Base-by-base conservation (phyloP, 768 basidiomycete genomes). In the Chiua virens region DNA sequence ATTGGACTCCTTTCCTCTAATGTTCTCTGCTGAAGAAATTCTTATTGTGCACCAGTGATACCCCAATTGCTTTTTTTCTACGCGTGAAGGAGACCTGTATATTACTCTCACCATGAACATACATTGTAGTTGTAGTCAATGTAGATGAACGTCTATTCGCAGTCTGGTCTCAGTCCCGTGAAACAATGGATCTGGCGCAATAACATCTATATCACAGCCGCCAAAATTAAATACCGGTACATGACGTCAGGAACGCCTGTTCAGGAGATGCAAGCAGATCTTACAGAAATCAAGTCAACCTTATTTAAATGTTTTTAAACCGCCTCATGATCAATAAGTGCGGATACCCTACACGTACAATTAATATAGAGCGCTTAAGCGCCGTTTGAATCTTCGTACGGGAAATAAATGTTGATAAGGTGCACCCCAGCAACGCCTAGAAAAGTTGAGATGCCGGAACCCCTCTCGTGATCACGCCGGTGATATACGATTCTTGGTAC, bases 401-500 rank as follows among this genome's bases (percentile, higher is more conserved):
- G 4, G 22, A 15, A 38, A 58, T 42, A 34, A 23, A 25, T 9
- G 17, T 23, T 41, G 5, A 34, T 17, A 2, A 25, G 13, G 10
- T 20, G 14, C 37, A 1, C 6, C 23, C 18, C 13, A n/a, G 11
- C 25, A n/a, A n/a, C n/a, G n/a, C n/a, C n/a, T n/a, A n/a, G n/a
- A n/a, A n/a, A n/a, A n/a, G n/a, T n/a, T n/a, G n/a, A n/a, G n/a
- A n/a, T n/a, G 22, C 15, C 17, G 62, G 60, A 18, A 62, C 28
- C 1, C 63, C 60, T 1, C 63, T 59, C 35, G 22, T 38, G 22
- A 54, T 39, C 21, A 38, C 46, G 6, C 57, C 55, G 2, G 52
- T 53, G 50, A 87, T 71, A 67, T 87, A 88, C 42, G 77, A 75
- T 0, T 81, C 77, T 59, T 89, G 87, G 3, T 73, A 66, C 66